Conservation (phyloP, 495 filamentous ascomycete genomes). For the Glonium stellatum region DNA sequence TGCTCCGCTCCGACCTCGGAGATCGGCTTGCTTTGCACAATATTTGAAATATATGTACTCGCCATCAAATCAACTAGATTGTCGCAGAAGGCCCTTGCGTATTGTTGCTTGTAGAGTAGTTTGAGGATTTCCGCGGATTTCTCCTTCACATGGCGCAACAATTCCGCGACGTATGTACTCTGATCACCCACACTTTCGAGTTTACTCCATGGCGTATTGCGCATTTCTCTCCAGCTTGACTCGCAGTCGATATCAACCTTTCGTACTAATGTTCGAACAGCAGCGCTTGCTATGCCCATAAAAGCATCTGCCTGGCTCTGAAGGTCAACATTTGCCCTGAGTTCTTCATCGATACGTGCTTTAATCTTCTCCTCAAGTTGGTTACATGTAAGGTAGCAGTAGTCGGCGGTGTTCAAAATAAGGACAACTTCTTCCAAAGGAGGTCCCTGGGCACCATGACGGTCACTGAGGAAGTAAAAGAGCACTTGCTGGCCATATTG, state of each 20-base stretch:
- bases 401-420: constrained; percentile 93
- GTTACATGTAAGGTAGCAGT: constrained; percentile 87
- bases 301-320: constrained; percentile 91
- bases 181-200: constrained; percentile 95
- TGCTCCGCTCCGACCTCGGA: constrained; percentile 94
- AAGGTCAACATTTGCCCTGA: constrained; percentile 70
- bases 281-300: constrained; percentile 87
- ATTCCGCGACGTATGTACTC: constrained; percentile 79
- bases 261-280: constrained; percentile 74
- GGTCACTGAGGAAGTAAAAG: constrained; percentile 64
- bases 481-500: constrained; percentile 93
- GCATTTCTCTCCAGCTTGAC: constrained; percentile 92
- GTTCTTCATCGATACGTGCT: constrained; percentile 69
- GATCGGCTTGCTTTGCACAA: constrained; percentile 83
- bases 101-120: constrained; percentile 83
- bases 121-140: constrained; percentile 65
- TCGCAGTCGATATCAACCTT: constrained; percentile 77
- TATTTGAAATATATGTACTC: constrained; percentile 68
- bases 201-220: constrained; percentile 89
- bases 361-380: constrained; percentile 95
- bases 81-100: constrained; percentile 89
- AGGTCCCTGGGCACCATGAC: constrained; percentile 42
- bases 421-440: constrained; percentile 71
- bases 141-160: constrained; percentile 63
- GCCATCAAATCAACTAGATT: constrained; percentile 82